These are phyloP conservation scores for Penicillium canescens DNA, from an alignment of 495 filamentous ascomycete genomes.

Conservation along the genomic window DNA sequence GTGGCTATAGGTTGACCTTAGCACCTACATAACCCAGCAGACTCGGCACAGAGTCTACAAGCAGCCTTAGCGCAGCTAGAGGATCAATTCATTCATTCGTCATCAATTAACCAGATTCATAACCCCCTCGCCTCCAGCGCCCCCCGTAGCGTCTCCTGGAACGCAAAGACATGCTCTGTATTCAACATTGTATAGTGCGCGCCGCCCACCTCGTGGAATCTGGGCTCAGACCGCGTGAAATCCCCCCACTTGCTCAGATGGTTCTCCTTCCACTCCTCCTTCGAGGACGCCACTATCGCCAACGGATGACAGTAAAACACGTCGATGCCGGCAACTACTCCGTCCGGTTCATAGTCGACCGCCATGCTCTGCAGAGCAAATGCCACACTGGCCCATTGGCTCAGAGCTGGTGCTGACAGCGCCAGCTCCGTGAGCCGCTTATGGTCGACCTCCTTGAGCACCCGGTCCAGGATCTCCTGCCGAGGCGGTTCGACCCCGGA, in stretches of 20 bases:
- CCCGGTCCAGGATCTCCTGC: conserved; percentile 22
- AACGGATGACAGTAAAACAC: conserved; percentile 50
- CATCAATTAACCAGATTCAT: too few species aligned
- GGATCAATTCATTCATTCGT: too few species aligned
- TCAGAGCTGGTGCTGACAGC: conserved; percentile 25
- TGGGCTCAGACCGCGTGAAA: conserved; percentile 23
- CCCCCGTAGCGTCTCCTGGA: conserved; percentile 16
- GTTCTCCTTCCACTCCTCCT: conserved; percentile 43
- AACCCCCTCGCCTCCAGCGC: conserved; percentile 17
- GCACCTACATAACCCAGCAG: too few species aligned
- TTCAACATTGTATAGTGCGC: conserved; percentile 29
- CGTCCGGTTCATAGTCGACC: conserved; percentile 51
- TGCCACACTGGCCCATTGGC: conserved; percentile 45
- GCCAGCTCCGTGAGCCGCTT: conserved; percentile 39
- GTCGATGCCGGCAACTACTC: conserved; percentile 44
- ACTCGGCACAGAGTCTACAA: too few species aligned
- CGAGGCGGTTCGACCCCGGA: too few species aligned
- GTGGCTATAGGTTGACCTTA: too few species aligned
- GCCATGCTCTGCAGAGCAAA: conserved; percentile 45
- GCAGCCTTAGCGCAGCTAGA: too few species aligned
- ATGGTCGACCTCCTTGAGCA: conserved; percentile 26
- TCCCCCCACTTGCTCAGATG: conserved; percentile 45
- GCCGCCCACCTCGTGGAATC: conserved; percentile 17
- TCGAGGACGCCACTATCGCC: conserved; percentile 33
- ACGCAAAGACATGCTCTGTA: conserved; percentile 20